Evolutionary conservation across 768 basidiomycete genomes (phyloP).

Genomic region (Lactarius trivialis): DNA sequence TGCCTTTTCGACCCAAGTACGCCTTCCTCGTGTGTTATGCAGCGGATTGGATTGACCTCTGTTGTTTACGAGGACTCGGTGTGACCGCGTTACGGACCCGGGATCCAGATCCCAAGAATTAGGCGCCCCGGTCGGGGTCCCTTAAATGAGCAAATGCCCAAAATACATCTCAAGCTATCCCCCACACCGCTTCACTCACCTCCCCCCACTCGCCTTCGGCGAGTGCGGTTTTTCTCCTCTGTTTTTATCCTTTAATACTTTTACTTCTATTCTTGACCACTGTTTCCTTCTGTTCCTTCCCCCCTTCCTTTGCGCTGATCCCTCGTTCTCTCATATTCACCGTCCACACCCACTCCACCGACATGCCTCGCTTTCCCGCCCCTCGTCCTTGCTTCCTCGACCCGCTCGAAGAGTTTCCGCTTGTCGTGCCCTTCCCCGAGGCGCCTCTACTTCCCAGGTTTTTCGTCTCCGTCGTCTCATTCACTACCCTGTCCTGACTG

Average conservation of each 20-base stretch:
- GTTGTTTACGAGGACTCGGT: background rate
- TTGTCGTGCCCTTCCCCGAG: conserved; percentile 20
- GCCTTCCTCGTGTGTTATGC: conserved; percentile 1
- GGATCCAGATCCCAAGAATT: conserved; percentile 2
- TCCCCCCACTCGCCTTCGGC: conserved; percentile 17
- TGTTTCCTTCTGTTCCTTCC: conserved; percentile 18
- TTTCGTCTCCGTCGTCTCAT: background rate
- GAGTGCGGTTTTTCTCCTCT: conserved; percentile 16
- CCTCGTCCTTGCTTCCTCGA: conserved; percentile 11
- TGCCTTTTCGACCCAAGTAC: conserved; percentile 6
- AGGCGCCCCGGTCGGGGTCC: background rate
- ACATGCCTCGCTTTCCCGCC: conserved; percentile 8
- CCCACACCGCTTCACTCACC: conserved; percentile 11
- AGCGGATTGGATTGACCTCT: background rate
- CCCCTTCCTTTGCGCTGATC: conserved; percentile 18
- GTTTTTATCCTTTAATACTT: conserved; percentile 17
- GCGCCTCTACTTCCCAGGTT: conserved; percentile 16
- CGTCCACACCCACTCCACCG: background rate
- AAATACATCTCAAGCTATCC: conserved; percentile 1
- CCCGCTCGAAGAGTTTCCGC: conserved; percentile 21
- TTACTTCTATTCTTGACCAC: conserved; percentile 17
- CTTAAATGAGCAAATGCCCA: conserved; percentile 9
- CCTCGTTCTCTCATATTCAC: conserved; percentile 14
- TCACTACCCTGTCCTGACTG: background rate
- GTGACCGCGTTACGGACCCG: conserved; percentile 14